Evolutionary conservation across 169 alveolate species (phyloP), one percentile per base, ranked within the genome.

Genomic region (Neospora caninum): DNA sequence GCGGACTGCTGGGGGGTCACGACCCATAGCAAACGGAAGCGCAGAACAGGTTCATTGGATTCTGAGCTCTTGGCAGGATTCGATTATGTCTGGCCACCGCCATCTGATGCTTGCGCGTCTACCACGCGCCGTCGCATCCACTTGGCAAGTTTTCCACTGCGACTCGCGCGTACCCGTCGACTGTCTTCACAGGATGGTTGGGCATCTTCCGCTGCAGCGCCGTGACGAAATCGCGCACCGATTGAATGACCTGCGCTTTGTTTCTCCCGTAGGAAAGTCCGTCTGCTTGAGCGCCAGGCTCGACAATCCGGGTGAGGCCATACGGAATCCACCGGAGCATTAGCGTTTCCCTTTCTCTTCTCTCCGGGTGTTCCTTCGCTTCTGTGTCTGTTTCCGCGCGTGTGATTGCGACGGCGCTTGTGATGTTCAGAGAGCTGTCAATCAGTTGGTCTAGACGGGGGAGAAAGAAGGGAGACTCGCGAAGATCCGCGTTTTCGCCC

Each of bases 311-410:
- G 39, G 84, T 73, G 39, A 73, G 42, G 39, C 84, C 84, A 22
- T 34, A 73, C 25, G 84, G 84, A 73, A 73, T 73, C 84, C 84
- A 73, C 39, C 84, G 84, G 39, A 73, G 84, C 39, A 73, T 41
- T 22, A 73, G 7, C 16, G 1, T 31, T n/a, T n/a, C 84, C 9
- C 41, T 13, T 13, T 16, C n/a, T 73, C 43, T n/a, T 73, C 20
- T 73, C n/a, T n/a, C n/a, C 73, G 73, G 1, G 73, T 64, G 31
- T 64, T 16, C 73, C 31, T 7, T 27, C 31, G 0, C 73, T 9
- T 27, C 31, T 16, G 34, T 29, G 31, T 64, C 73, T 6, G 73
- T 64, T 27, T 64, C 31, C n/a, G 73, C 31, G 31, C 4, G 7
- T 16, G 73, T 64, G 34, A 9, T 16, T 27, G 73, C 73, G 34